Base-by-base conservation (phyloP, 2,329 filamentous ascomycete species). In the Cladosporium austrohemisphaericum region DNA sequence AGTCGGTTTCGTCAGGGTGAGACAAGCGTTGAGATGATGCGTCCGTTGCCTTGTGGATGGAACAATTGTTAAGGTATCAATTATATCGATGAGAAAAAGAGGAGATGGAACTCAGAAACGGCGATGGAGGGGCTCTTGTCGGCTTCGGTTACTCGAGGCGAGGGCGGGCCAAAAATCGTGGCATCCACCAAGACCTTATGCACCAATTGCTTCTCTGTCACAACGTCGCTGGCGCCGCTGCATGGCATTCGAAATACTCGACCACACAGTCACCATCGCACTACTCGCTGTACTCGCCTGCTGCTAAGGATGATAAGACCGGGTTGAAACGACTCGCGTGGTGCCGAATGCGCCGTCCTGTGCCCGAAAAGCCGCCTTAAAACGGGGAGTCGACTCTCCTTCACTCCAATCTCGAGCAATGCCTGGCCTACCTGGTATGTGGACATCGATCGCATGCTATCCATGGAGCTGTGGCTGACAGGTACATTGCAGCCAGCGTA, bases 401-500 rank as follows among this genome's bases (percentile, higher is more conserved):
- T 40, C 25, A 44, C 47, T 18, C 38, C 43, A 44, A 29, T 48
- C 43, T 35, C 49, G 52, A 56, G 61, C 51, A 52, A 76, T 76
- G 73, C 73, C 73, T 57, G 73, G 73, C 59, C 71, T 76, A 61
- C 73, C 73, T 56, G 71, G 73, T 76, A 71, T 53, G 71, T 57
- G 28, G 20, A 31, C 18, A 22, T 32, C 29, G 28, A 18, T 23
- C n/a, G 18, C 18, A 16, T 44, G 14, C 25, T 20, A 22, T 26
- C 19, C 14, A 11, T 28, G 37, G 14, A 14, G n/a, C 14, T 18
- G 10, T 28, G 18, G 41, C 45, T 41, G 25, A 38, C 33, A 20
- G 16, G 10, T 4, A 2, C 11, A 5, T 22, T 19, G 29, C 63
- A 95, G 91, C 88, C 61, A 95, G 89, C 72, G 91, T 98, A 73